Percentiles rank a stretch among this genome's conserved stretches.
These are phyloP conservation scores for Cicer arietinum DNA, from an alignment of 306 rosid species.

Conservation along the genomic window DNA sequence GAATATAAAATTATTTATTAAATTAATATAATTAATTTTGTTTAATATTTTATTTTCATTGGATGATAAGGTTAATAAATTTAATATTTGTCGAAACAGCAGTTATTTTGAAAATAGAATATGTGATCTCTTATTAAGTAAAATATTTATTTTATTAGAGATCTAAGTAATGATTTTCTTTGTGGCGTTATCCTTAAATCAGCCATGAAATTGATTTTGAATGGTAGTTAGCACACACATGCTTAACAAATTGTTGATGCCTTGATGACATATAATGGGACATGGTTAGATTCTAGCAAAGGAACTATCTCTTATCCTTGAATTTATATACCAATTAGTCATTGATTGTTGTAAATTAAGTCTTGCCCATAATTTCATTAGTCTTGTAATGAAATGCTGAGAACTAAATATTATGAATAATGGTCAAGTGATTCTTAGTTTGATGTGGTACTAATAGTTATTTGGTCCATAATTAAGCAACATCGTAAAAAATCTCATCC, in stretches of 20 bases:
- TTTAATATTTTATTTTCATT: too few species aligned
- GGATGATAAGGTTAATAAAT: too few species aligned
- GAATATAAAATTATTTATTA: too few species aligned
- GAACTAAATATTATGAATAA: background rate
- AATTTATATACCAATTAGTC: background rate
- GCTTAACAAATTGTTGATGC: conserved; percentile 10
- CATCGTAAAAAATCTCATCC: too few species aligned
- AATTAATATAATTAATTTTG: too few species aligned
- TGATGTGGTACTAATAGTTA: background rate
- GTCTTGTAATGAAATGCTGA: background rate
- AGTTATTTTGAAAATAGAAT: too few species aligned
- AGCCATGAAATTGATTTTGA: conserved; percentile 1
- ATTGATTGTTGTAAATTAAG: background rate
- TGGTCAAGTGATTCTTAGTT: conserved; percentile 9
- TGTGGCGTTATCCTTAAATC: too few species aligned
- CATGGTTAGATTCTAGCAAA: conserved; percentile 1
- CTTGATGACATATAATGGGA: background rate
- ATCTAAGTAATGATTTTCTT: too few species aligned
- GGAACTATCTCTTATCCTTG: background rate
- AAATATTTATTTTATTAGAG: too few species aligned
- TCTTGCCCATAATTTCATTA: background rate
- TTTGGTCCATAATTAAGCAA: too few species aligned
- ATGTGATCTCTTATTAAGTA: too few species aligned
- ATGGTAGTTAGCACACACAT: conserved; percentile 1
- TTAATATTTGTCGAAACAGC: too few species aligned